phyloP scores from a whole-genome alignment of 2,329 filamentous ascomycete genomes.

The Pseudogymnoascus sp. region DNA sequence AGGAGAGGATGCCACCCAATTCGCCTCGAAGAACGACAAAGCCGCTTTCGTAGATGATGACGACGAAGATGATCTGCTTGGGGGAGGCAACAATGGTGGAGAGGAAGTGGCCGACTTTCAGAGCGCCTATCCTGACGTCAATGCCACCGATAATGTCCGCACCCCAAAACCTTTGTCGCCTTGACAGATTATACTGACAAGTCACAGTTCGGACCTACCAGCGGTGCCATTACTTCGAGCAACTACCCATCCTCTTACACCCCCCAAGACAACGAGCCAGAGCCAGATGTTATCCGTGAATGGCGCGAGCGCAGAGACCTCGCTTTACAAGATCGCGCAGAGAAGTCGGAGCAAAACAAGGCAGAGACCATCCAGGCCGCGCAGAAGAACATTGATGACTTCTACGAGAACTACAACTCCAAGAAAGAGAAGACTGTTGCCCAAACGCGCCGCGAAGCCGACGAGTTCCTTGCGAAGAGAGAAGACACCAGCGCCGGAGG shows the following conservation, averaged over 20 bases:
- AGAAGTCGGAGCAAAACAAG: constrained; percentile 76
- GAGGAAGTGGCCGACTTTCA: constrained; percentile 54
- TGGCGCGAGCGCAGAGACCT: constrained; percentile 89
- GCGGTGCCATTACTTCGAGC: constrained; percentile 71
- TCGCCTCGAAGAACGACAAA: constrained; percentile 67
- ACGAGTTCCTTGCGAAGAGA: constrained; percentile 78
- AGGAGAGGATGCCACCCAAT: constrained; percentile 88
- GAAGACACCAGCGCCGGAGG: constrained; percentile 92
- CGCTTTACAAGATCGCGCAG: constrained; percentile 72
- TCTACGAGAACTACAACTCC: constrained; percentile 98
- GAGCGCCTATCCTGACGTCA: constrained; percentile 81
- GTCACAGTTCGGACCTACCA: constrained; percentile 31
- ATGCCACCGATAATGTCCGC: constrained; percentile 56
- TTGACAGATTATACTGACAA: constrained; percentile 3
- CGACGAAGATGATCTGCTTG: constrained; percentile 61
- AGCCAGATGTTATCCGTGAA: constrained; percentile 79
- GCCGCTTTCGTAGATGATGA: constrained; percentile 54
- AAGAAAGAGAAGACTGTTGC: constrained; percentile 92
- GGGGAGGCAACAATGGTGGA: constrained; percentile 44
- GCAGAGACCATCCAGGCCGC: constrained; percentile 80
- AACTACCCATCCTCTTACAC: constrained; percentile 22
- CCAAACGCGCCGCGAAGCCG: constrained; percentile 83
- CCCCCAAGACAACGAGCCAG: constrained; percentile 57
- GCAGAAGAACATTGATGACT: constrained; percentile 92
- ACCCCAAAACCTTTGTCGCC: neutral